phyloP scores from a whole-genome alignment of 495 filamentous ascomycete genomes.

The Penicillium odoratum region DNA sequence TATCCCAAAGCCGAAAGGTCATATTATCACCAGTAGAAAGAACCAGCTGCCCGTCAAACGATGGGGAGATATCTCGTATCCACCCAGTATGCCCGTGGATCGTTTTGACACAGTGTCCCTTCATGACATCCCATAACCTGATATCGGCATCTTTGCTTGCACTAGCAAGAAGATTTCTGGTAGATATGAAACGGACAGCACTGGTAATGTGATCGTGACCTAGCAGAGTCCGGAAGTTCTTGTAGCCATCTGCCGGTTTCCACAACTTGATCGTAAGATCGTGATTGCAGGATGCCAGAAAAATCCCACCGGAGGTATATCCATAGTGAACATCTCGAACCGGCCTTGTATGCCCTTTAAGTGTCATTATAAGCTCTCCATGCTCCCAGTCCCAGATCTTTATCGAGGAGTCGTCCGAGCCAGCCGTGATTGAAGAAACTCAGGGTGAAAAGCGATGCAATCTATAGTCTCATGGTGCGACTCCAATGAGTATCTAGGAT shows the following conservation, averaged over 20 bases:
- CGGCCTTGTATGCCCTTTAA: constrained; percentile 89
- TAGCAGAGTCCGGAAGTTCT: constrained; percentile 85
- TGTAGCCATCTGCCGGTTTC: constrained; percentile 90
- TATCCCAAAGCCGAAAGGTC: constrained; percentile 80
- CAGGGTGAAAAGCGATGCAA: constrained; percentile 88
- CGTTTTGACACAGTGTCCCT: not conserved
- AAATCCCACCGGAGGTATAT: constrained; percentile 73
- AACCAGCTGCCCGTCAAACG: constrained; percentile 78
- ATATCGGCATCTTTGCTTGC: not conserved
- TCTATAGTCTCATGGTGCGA: constrained; percentile 80
- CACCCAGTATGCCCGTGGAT: constrained; percentile 40
- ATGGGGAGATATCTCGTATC: constrained; percentile 83
- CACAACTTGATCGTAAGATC: constrained; percentile 90
- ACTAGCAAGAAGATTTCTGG: constrained; percentile 74
- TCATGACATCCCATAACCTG: not conserved
- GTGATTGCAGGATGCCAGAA: constrained; percentile 83
- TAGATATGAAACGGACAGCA: constrained; percentile 75
- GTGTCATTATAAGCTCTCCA: constrained; percentile 82
- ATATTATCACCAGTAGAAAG: constrained; percentile 81
- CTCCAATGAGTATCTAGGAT: constrained; percentile 75
- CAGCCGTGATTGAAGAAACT: constrained; percentile 88
- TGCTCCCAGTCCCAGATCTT: constrained; percentile 99
- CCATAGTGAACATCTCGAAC: constrained; percentile 89
- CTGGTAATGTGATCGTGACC: constrained; percentile 92
- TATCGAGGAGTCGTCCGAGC: constrained; percentile 86